Evolutionary conservation across 352 stramenopile genomes (phyloP).

Genomic region (Pythium rishiriense): DNA sequence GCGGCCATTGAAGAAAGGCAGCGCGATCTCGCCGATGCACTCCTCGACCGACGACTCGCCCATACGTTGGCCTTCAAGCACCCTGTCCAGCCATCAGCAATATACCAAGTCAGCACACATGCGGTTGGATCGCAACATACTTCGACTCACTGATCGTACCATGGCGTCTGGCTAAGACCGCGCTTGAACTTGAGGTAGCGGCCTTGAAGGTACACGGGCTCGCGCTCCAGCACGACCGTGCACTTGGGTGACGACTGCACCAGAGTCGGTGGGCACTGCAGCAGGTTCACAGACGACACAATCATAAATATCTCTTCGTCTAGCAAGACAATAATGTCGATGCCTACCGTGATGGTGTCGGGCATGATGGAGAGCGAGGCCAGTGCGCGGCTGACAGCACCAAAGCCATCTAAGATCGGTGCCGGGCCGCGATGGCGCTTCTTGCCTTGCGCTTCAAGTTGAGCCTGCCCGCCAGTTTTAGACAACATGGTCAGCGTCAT

Average conservation of each 20-base stretch:
- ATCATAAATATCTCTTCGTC: too few species aligned
- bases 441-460: conserved; percentile 48
- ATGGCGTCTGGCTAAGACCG: conserved; percentile 90
- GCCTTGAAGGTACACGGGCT: conserved; percentile 87
- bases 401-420: conserved; percentile 75
- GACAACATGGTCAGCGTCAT: background rate
- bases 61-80: conserved; percentile 84
- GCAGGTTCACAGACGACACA: too few species aligned
- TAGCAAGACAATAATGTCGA: too few species aligned
- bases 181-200: conserved; percentile 91
- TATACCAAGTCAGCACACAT: background rate
- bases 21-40: conserved; percentile 72
- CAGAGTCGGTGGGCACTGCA: conserved; percentile 45
- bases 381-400: conserved; percentile 69
- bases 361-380: conserved; percentile 47
- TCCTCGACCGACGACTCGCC: conserved; percentile 90
- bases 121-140: too few species aligned
- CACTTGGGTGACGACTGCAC: conserved; percentile 42
- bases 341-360: conserved; percentile 38
- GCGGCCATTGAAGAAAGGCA: conserved; percentile 62
- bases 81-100: conserved; percentile 22
- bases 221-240: conserved; percentile 57
- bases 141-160: conserved; percentile 29
- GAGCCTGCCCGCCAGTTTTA: too few species aligned
- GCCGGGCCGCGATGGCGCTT: conserved; percentile 69